Percentiles rank a stretch among this genome's conserved stretches.
phyloP scores from a whole-genome alignment of 2,329 filamentous ascomycete genomes.

The Xylariaceae sp. region DNA sequence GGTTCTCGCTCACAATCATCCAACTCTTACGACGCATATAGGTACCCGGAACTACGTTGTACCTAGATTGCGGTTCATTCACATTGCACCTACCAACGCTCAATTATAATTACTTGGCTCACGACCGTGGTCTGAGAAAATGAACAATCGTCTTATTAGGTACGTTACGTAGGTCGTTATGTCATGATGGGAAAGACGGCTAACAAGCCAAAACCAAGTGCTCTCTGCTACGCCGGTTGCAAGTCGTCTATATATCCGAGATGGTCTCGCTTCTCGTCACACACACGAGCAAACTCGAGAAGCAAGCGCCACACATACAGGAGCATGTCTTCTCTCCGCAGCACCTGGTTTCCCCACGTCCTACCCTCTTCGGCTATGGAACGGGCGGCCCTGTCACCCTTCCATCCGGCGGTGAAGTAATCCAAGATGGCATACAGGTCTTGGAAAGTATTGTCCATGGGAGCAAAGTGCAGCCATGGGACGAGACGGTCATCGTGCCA shows the following conservation, averaged over 20 bases:
- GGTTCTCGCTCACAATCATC: background rate
- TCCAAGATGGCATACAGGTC: conserved; percentile 55
- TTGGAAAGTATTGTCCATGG: conserved; percentile 55
- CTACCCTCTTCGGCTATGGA: conserved; percentile 48
- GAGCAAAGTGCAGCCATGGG: conserved; percentile 60
- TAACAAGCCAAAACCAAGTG: too few relatives aligned
- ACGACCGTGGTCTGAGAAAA: too few relatives aligned
- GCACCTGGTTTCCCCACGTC: conserved; percentile 49
- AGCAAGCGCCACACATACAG: conserved; percentile 52
- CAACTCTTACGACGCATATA: too few relatives aligned
- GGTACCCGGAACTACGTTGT: too few relatives aligned
- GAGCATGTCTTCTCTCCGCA: conserved; percentile 53
- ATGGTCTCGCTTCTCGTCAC: conserved; percentile 31
- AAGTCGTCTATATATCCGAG: conserved; percentile 33
- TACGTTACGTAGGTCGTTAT: too few relatives aligned
- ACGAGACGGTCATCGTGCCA: too few relatives aligned
- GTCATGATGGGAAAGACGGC: too few relatives aligned
- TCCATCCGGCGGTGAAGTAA: conserved; percentile 51
- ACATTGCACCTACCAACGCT: too few relatives aligned
- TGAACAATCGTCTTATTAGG: too few relatives aligned
- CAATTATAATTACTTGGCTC: too few relatives aligned
- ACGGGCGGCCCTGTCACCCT: conserved; percentile 28
- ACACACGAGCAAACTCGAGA: conserved; percentile 41
- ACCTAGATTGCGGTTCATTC: too few relatives aligned
- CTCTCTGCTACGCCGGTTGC: background rate